A percentile compares a stretch with the other conserved stretches of the same genome.
These are phyloP conservation scores for Tetrahymena elliotti DNA, from an alignment of 73 alveolate genomes.

Conservation along the genomic window DNA sequence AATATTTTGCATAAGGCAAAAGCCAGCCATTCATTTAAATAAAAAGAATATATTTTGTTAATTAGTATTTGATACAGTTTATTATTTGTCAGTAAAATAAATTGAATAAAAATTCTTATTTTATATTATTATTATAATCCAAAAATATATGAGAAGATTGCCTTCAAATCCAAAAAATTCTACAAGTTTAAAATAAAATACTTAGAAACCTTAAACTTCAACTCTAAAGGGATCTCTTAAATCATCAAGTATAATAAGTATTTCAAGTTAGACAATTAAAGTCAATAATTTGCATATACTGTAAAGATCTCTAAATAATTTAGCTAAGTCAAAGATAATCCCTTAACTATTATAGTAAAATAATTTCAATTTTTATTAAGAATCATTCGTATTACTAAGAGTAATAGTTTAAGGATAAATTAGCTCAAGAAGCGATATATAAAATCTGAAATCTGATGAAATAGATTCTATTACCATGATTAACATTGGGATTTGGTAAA, in stretches of 20 bases:
- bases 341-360: not conserved
- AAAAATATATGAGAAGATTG: not conserved
- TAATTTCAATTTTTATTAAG: not conserved
- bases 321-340: not conserved
- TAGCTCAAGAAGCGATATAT: not conserved
- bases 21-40: no score
- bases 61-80: no score
- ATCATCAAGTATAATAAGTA: not conserved
- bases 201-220: not conserved
- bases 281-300: not conserved
- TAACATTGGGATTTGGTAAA: not conserved
- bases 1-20: no score
- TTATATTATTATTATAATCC: no score
- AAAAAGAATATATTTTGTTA: no score
- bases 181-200: no score
- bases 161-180: not conserved
- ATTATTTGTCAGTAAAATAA: not conserved
- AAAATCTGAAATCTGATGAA: not conserved
- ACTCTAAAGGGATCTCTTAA: not conserved
- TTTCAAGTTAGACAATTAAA: not conserved
- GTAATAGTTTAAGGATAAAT: not conserved
- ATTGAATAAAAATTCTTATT: not conserved
- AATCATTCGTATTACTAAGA: not conserved
- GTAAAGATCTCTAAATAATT: not conserved
- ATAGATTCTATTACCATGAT: not conserved